Evolutionary conservation across 805 yeast species (phyloP).

Genomic region (Zygosaccharomyces bisporus): DNA sequence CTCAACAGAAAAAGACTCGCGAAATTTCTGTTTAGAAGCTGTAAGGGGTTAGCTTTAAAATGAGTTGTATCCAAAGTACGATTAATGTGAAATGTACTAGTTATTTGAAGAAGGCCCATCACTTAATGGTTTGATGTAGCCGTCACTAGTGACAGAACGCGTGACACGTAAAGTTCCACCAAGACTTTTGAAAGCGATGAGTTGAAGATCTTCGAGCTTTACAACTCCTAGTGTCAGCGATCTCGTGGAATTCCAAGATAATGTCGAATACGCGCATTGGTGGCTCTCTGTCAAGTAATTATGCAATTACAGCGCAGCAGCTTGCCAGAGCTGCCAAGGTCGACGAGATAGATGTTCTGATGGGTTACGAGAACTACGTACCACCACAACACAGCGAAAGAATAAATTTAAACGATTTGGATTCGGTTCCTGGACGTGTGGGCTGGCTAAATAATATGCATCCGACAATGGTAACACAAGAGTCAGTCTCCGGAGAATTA

Average conservation of each 20-base stretch:
- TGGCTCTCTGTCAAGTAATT: constrained; percentile 19
- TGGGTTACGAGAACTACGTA: constrained; percentile 86
- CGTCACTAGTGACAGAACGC: constrained; percentile 1
- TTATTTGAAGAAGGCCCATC: neutral
- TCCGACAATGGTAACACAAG: constrained; percentile 65
- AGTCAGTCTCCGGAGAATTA: constrained; percentile 24
- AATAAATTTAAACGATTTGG: constrained; percentile 14
- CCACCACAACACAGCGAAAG: constrained; percentile 51
- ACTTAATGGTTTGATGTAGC: neutral
- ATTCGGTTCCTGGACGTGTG: constrained; percentile 28
- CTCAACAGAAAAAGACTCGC: neutral
- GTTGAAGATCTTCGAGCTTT: neutral
- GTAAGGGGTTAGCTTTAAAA: no score
- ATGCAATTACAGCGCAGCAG: constrained; percentile 38
- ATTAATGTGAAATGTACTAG: no score
- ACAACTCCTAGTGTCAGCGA: constrained; percentile 38
- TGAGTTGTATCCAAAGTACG: no score
- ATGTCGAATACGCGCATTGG: constrained; percentile 4
- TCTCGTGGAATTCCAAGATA: constrained; percentile 30
- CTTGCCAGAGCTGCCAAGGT: constrained; percentile 51
- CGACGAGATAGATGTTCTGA: constrained; percentile 68
- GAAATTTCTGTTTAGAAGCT: no score
- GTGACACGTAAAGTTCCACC: constrained; percentile 6
- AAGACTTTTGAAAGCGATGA: neutral
- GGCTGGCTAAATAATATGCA: constrained; percentile 98